phyloP scores from a whole-genome alignment of 495 filamentous ascomycete genomes.

The Hypoxylon fragiforme region DNA sequence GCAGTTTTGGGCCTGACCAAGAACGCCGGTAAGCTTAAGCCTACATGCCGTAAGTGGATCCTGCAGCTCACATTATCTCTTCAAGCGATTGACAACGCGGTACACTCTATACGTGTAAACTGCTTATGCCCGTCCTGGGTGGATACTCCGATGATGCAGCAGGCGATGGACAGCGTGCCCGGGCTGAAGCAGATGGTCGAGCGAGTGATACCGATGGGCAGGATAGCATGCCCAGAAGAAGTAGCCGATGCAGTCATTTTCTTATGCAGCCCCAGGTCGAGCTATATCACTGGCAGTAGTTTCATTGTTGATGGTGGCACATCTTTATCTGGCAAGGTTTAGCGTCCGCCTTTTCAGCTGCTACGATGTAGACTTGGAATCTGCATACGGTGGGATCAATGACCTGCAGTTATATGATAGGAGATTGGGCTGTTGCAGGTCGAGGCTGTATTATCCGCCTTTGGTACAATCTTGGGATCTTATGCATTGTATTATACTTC shows the following conservation, averaged over 20 bases:
- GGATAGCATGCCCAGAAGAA: slow-evolving; percentile 45
- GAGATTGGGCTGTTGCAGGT: too few relatives aligned
- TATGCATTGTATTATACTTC: too few relatives aligned
- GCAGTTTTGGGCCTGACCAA: slow-evolving; percentile 50
- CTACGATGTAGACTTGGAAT: too few relatives aligned
- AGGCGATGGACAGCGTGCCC: background rate
- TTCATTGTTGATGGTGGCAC: slow-evolving; percentile 37
- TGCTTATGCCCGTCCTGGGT: slow-evolving; percentile 49
- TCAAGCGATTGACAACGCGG: slow-evolving; percentile 40
- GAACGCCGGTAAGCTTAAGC: slow-evolving; percentile 4
- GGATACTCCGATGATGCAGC: slow-evolving; percentile 44
- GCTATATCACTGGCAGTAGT: slow-evolving; percentile 40
- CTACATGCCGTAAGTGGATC: too few relatives aligned
- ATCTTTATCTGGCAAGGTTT: background rate
- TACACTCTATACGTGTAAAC: slow-evolving; percentile 47
- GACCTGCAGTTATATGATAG: too few relatives aligned
- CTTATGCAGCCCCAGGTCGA: slow-evolving; percentile 46
- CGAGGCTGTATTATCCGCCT: too few relatives aligned
- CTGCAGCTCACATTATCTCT: too few relatives aligned
- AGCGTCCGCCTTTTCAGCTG: too few relatives aligned
- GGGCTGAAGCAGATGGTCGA: slow-evolving; percentile 2
- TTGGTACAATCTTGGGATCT: too few relatives aligned
- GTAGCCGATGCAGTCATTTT: slow-evolving; percentile 50
- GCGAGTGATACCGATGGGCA: slow-evolving; percentile 36
- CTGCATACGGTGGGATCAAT: too few relatives aligned